Evolutionary conservation across 1,139 yeast genomes (phyloP).

Genomic region (Taphrina populina): DNA sequence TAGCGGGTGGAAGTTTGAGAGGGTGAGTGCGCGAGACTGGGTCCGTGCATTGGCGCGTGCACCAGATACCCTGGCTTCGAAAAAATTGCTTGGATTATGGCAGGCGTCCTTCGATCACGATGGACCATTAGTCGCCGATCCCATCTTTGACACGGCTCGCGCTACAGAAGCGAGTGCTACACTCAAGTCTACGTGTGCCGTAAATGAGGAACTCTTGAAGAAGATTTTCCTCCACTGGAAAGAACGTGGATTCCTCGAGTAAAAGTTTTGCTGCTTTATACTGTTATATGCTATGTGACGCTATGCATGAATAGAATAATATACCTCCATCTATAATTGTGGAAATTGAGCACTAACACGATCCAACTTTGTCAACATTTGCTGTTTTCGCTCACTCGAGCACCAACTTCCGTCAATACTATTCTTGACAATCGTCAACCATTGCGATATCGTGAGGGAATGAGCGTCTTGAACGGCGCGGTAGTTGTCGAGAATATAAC

Average conservation of each 20-base stretch:
- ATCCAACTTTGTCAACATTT: constrained; percentile 1
- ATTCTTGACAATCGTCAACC: constrained; percentile 5
- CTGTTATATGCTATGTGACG: neutral
- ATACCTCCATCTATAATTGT: neutral
- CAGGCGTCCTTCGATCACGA: constrained; percentile 1
- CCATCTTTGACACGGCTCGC: constrained; percentile 1
- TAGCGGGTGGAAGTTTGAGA: constrained; percentile 7
- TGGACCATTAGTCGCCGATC: neutral
- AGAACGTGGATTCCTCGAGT: constrained; percentile 10
- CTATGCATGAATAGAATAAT: neutral
- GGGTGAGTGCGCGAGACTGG: constrained; percentile 6
- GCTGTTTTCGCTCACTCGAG: neutral
- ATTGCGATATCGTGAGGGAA: neutral
- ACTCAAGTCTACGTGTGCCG: neutral
- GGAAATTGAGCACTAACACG: constrained; percentile 2
- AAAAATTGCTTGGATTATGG: constrained; percentile 19
- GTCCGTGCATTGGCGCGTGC: constrained; percentile 1
- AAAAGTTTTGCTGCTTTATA: neutral
- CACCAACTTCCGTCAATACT: constrained; percentile 13
- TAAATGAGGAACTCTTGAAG: constrained; percentile 6
- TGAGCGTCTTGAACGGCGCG: constrained; percentile 54
- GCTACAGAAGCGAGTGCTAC: neutral
- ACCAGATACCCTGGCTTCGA: constrained; percentile 3
- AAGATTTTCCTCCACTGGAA: constrained; percentile 6
- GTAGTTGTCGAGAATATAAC: constrained; percentile 74